Evolutionary conservation across 345 rosid species (phyloP).

Genomic region (Mallotus nudiflorus): DNA sequence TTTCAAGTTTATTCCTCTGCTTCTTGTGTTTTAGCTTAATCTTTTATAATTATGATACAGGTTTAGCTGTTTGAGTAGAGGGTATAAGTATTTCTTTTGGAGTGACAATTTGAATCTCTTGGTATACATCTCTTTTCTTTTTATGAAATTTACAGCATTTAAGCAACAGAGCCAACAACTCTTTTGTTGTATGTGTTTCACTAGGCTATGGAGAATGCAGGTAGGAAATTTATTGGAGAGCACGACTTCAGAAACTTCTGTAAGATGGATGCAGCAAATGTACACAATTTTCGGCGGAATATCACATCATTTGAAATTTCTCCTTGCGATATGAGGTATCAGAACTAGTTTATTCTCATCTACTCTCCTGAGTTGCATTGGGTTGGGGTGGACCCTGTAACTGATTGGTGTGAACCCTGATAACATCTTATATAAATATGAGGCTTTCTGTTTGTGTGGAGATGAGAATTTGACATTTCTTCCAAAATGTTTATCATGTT

Average conservation of each 20-base stretch:
- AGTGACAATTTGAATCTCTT: constrained; percentile 58
- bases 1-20: neutral
- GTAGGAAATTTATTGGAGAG: constrained; percentile 78
- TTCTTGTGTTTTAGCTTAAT: constrained; percentile 10
- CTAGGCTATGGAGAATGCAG: constrained; percentile 82
- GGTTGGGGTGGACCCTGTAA: neutral
- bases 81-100: constrained; percentile 86
- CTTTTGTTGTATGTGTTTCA: constrained; percentile 20
- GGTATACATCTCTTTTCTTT: constrained; percentile 28
- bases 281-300: constrained; percentile 67
- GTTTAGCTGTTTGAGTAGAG: constrained; percentile 85
- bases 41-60: constrained; percentile 41
- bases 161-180: constrained; percentile 5
- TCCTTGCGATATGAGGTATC: constrained; percentile 67
- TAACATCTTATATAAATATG: neutral
- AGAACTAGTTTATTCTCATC: neutral
- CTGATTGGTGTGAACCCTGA: neutral
- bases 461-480: neutral
- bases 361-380: neutral
- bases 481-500: neutral
- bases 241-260: constrained; percentile 95
- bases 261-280: constrained; percentile 94
- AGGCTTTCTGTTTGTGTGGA: neutral
- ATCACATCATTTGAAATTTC: constrained; percentile 61
- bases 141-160: neutral